Conservation (phyloP, 2,329 filamentous ascomycete genomes). For the Colletotrichum orchidophilum region DNA sequence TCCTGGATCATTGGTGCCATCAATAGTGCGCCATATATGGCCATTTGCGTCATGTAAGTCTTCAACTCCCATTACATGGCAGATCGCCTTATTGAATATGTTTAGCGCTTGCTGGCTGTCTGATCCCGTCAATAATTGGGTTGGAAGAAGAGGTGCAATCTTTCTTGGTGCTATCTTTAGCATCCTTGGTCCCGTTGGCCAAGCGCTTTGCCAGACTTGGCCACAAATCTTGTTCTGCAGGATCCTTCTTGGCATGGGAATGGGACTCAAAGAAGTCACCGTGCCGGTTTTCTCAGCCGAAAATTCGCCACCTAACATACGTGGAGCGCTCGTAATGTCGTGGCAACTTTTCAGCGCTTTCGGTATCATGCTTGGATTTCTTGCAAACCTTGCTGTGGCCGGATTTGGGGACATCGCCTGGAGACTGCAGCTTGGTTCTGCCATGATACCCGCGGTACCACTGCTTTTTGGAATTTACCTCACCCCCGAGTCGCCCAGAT, state of each 20-base stretch:
- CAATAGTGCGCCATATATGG: slow-evolving; percentile 59
- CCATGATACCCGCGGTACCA: slow-evolving; percentile 67
- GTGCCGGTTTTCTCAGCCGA: slow-evolving; percentile 65
- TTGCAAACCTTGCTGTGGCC: slow-evolving; percentile 65
- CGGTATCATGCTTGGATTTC: slow-evolving; percentile 61
- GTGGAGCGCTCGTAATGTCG: slow-evolving; percentile 74
- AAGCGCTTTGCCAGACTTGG: slow-evolving; percentile 67
- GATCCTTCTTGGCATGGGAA: slow-evolving; percentile 65
- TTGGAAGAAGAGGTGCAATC: slow-evolving; percentile 71
- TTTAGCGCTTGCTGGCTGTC: slow-evolving; percentile 62
- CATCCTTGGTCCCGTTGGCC: slow-evolving; percentile 68
- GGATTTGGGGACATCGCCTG: slow-evolving; percentile 62
- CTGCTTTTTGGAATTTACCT: slow-evolving; percentile 64
- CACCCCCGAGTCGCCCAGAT: slow-evolving; percentile 72
- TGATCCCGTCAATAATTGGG: slow-evolving; percentile 66
- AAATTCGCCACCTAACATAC: slow-evolving; percentile 59
- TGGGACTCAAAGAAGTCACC: slow-evolving; percentile 62
- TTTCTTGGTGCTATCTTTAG: slow-evolving; percentile 72
- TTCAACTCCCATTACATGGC: background rate
- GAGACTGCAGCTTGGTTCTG: slow-evolving; percentile 69
- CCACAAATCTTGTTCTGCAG: slow-evolving; percentile 60
- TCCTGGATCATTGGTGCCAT: slow-evolving; percentile 70
- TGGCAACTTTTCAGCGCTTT: slow-evolving; percentile 75
- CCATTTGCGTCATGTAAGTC: slow-evolving; percentile 25
- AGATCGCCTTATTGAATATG: slow-evolving; percentile 2